These are phyloP conservation scores for Pythium grandisporangium DNA, from an alignment of 352 stramenopile species.

Conservation along the genomic window DNA sequence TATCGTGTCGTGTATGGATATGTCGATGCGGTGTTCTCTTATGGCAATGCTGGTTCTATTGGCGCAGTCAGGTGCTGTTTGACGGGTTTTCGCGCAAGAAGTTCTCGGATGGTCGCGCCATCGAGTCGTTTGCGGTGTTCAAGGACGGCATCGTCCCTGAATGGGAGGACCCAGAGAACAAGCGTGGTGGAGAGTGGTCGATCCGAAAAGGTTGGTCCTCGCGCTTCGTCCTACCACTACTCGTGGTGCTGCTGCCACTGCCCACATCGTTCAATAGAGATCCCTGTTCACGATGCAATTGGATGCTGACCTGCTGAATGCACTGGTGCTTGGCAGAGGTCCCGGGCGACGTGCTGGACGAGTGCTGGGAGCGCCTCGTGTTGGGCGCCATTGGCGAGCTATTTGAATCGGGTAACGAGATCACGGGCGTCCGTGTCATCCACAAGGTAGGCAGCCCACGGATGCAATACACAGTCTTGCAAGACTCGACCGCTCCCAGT, in stretches of 20 bases:
- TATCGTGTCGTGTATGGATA: no score
- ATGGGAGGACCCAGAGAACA: conserved; percentile 88
- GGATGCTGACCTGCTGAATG: no score
- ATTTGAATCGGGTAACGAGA: conserved; percentile 78
- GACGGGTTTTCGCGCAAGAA: conserved; percentile 85
- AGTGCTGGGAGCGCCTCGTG: conserved; percentile 87
- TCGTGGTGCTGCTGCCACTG: no score
- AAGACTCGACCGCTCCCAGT: no score
- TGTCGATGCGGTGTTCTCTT: background rate
- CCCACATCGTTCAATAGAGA: no score
- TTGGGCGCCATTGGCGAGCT: conserved; percentile 86
- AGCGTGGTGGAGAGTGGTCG: conserved; percentile 81
- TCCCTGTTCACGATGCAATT: no score
- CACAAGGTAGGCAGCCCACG: conserved; percentile 61
- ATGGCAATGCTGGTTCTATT: background rate
- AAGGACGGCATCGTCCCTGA: conserved; percentile 85
- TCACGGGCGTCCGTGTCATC: conserved; percentile 87
- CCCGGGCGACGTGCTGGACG: conserved; percentile 62
- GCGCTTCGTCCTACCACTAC: no score
- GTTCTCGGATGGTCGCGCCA: conserved; percentile 77
- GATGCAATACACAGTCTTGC: background rate
- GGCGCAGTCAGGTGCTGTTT: conserved; percentile 58
- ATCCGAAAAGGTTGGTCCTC: conserved; percentile 62
- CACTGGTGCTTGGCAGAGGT: no score
- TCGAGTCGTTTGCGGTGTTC: conserved; percentile 93